A percentile compares a stretch with the other conserved stretches of the same genome.
These are phyloP conservation scores for Fusarium albosuccineum DNA, from an alignment of 2,329 filamentous ascomycete species.

Conservation along the genomic window DNA sequence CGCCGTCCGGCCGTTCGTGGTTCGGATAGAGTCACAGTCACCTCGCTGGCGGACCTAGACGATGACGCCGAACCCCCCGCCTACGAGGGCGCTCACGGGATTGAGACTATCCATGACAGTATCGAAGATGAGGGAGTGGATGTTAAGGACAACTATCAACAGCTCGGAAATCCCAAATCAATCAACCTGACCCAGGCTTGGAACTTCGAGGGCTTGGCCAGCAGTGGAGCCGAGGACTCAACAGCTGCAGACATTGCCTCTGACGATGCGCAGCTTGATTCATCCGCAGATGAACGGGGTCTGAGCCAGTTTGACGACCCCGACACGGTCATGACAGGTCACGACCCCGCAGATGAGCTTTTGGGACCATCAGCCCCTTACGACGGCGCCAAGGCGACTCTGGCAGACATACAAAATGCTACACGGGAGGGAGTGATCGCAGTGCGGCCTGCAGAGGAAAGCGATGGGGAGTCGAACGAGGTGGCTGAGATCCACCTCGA, in stretches of 20 bases:
- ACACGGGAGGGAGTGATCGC: slow-evolving; percentile 57
- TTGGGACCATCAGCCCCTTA: slow-evolving; percentile 31
- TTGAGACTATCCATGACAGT: slow-evolving; percentile 54
- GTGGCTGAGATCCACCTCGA: slow-evolving; percentile 65
- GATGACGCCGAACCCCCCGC: slow-evolving; percentile 51
- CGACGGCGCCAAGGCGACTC: slow-evolving; percentile 25
- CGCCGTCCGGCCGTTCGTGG: slow-evolving; percentile 71
- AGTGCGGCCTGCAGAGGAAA: slow-evolving; percentile 53
- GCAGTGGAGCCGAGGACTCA: slow-evolving; percentile 49
- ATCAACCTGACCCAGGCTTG: slow-evolving; percentile 56
- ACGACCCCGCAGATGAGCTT: slow-evolving; percentile 24
- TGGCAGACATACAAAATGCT: slow-evolving; percentile 49
- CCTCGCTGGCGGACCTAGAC: slow-evolving; percentile 42
- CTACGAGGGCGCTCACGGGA: slow-evolving; percentile 46
- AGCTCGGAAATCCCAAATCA: slow-evolving; percentile 47
- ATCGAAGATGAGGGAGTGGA: slow-evolving; percentile 65
- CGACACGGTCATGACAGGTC: slow-evolving; percentile 50
- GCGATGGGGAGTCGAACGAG: slow-evolving; percentile 57
- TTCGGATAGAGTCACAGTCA: slow-evolving; percentile 59
- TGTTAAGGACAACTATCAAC: slow-evolving; percentile 52
- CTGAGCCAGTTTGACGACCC: slow-evolving; percentile 42
- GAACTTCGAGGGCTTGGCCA: slow-evolving; percentile 59
- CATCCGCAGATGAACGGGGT: slow-evolving; percentile 53
- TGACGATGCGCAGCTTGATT: slow-evolving; percentile 59
- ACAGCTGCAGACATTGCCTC: slow-evolving; percentile 56